Base-by-base conservation (phyloP, 2,329 filamentous ascomycete genomes). In the Colletotrichum destructivum region DNA sequence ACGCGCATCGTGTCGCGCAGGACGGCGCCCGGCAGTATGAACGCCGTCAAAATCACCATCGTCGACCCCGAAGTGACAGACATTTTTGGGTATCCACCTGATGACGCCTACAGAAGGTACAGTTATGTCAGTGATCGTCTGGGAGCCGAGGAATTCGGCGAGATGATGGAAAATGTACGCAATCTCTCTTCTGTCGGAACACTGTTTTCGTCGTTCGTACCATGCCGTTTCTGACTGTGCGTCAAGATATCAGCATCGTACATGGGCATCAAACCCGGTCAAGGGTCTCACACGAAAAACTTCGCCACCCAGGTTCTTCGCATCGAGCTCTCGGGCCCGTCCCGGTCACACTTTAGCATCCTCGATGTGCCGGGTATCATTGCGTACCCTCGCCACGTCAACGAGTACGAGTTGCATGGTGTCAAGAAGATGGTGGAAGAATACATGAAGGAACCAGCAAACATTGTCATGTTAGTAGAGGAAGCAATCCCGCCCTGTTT, bases 261-360 rank as follows among this genome's bases (percentile, higher is more conserved):
- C 12, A 80, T 81, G 77, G 78, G 78, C 0, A 81, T 83, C n/a
- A 63, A 61, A 0, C 70, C 67, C 3, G 77, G 77, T 1, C 65
- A 73, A 16, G 74, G 73, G 1, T 44, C 57, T 2, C 72, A 75
- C 2, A 75, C 74, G 31, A 80, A 79, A 67, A 83, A 82, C 55
- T 84, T 83, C 60, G 81, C 81, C 0, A 76, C 77, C 11, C 77
- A 82, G 26, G 79, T 83, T 13, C 76, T 84, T 7, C 81, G 79
- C 23, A 77, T 84, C 21, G 82, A 83, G 44, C 68, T 84, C 3
- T 80, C 77, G 0, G 82, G 82, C 0, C 82, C 82, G 0, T 73
- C 76, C 0, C 77, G 80, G 4, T 79, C 81, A 0, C 77, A 80
- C 54, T 83, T 83, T 67, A 82, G 78, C 16, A 82, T 84, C 31